Conservation (phyloP, 2,329 filamentous ascomycete genomes). For the Apiospora rasikravindrae region DNA sequence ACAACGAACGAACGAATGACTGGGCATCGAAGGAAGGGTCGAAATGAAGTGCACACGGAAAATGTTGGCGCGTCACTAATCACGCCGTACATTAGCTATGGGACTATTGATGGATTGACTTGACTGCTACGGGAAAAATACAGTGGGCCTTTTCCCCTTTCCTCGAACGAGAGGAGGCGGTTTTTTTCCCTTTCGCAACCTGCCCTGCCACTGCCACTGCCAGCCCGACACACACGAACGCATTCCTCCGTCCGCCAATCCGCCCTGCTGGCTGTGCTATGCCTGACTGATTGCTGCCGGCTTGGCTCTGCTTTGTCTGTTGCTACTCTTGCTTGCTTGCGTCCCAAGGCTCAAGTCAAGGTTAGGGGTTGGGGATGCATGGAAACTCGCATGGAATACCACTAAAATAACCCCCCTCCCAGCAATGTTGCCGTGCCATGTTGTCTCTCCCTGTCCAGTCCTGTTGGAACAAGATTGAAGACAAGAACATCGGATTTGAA, state of each 20-base stretch:
- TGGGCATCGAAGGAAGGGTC: not conserved
- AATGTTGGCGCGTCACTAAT: conserved; percentile 13
- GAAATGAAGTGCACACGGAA: not conserved
- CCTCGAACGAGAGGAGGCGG: not conserved
- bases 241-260: not conserved
- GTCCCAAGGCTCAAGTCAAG: not conserved
- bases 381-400: conserved; percentile 9
- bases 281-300: not conserved
- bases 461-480: not conserved
- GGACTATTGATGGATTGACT: conserved; percentile 15
- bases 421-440: not conserved
- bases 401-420: not conserved
- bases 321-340: not conserved
- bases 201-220: not conserved
- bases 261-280: not conserved
- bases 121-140: not conserved
- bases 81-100: conserved; percentile 6
- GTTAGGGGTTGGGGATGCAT: conserved; percentile 14
- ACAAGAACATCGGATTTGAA: not conserved
- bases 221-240: not conserved
- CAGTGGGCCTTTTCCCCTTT: conserved; percentile 7
- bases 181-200: not conserved
- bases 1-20: not conserved
- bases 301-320: not conserved
- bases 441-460: not conserved